A percentile compares a stretch with the other conserved stretches of the same genome.
These are phyloP conservation scores for Cystobasidium sp. DNA, from an alignment of 1,284 basidiomycete species.

Conservation along the genomic window DNA sequence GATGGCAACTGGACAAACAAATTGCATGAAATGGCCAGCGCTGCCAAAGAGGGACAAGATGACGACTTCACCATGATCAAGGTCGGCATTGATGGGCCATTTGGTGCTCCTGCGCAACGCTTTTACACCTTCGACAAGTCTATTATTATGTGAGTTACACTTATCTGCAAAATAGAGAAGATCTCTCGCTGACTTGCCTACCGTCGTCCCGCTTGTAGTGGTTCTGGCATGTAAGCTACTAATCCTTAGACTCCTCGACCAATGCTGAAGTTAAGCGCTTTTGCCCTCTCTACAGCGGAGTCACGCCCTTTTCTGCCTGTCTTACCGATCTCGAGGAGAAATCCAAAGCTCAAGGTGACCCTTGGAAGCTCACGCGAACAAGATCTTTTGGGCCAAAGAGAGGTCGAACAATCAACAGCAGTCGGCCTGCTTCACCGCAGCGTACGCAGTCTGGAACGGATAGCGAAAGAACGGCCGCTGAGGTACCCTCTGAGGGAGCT, in stretches of 20 bases:
- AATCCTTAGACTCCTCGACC: not conserved
- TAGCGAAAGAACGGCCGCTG: not conserved
- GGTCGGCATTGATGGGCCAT: slow-evolving; percentile 42
- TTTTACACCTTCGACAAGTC: slow-evolving; percentile 43
- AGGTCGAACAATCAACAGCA: not conserved
- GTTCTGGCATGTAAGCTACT: slow-evolving; percentile 34
- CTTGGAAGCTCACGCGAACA: slow-evolving; percentile 39
- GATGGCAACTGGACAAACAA: slow-evolving; percentile 41
- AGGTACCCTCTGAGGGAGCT: not conserved
- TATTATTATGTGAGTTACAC: slow-evolving; percentile 21
- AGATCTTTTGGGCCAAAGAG: slow-evolving; percentile 20
- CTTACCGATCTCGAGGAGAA: slow-evolving; percentile 44
- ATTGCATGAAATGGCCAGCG: slow-evolving; percentile 23
- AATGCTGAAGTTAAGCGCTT: not conserved
- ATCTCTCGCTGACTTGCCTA: not conserved
- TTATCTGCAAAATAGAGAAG: not conserved
- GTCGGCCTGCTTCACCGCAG: slow-evolving; percentile 5
- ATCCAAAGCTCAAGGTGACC: slow-evolving; percentile 31
- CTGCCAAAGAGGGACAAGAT: slow-evolving; percentile 18
- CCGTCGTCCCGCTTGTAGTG: not conserved
- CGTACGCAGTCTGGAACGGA: not conserved
- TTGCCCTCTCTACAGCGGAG: slow-evolving; percentile 7
- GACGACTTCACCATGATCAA: slow-evolving; percentile 24
- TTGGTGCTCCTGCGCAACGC: slow-evolving; percentile 38
- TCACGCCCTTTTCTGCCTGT: slow-evolving; percentile 40